Conservation (phyloP, 805 yeast species). For the Yarrowia sp. region DNA sequence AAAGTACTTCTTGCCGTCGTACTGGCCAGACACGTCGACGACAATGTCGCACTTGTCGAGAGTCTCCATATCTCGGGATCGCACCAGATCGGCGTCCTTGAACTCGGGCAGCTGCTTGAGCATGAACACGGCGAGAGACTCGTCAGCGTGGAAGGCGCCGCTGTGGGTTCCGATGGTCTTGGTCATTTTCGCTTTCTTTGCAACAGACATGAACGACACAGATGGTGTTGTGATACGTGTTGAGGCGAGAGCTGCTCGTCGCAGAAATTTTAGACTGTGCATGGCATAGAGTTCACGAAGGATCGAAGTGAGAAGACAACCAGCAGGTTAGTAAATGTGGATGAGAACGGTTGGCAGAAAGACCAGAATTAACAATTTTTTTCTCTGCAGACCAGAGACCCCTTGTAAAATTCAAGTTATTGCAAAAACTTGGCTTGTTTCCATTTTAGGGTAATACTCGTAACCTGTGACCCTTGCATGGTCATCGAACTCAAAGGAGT, state of each 20-base stretch:
- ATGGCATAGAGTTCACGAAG: background rate
- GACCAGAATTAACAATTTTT: no score
- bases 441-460: background rate
- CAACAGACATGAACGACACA: slow-evolving; percentile 1
- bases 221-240: background rate
- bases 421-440: no score
- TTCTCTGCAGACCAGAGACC: no score
- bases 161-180: slow-evolving; percentile 68
- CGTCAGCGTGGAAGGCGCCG: slow-evolving; percentile 97
- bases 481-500: background rate
- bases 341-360: no score
- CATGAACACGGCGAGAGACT: slow-evolving; percentile 88
- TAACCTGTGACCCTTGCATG: background rate
- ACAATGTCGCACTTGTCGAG: slow-evolving; percentile 90
- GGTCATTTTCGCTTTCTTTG: slow-evolving; percentile 33
- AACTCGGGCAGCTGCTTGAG: slow-evolving; percentile 67
- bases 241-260: background rate
- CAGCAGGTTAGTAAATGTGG: background rate
- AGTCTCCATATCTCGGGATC: slow-evolving; percentile 78
- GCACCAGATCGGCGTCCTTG: slow-evolving; percentile 60
- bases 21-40: slow-evolving; percentile 91
- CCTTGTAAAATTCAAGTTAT: no score
- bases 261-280: slow-evolving; percentile 19
- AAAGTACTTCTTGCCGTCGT: slow-evolving; percentile 78
- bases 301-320: background rate